phyloP scores from a whole-genome alignment of 2,329 filamentous ascomycete species.

The Colletotrichum magnum region DNA sequence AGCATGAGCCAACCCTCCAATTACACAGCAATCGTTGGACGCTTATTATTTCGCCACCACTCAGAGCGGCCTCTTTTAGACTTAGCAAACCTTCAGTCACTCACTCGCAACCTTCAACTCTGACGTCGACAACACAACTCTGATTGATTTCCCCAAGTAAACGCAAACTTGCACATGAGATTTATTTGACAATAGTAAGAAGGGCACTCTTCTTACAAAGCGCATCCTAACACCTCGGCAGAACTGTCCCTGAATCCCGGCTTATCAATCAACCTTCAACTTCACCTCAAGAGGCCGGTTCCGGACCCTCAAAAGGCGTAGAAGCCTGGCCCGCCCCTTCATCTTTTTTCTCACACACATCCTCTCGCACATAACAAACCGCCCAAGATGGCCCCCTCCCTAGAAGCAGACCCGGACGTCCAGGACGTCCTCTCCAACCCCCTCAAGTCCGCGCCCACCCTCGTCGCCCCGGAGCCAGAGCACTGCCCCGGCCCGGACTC shows the following conservation, averaged over 20 bases:
- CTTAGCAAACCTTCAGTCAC: not conserved
- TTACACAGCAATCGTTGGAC: not conserved
- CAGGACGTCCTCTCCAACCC: slow-evolving; percentile 83
- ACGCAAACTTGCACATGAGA: not conserved
- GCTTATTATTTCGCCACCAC: slow-evolving; percentile 30
- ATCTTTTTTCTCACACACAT: not conserved
- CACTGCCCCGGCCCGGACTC: slow-evolving; percentile 95
- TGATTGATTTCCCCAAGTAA: not conserved
- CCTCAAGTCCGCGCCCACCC: slow-evolving; percentile 82
- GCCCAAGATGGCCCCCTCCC: slow-evolving; percentile 79
- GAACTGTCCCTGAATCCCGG: slow-evolving; percentile 5
- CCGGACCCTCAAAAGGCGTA: slow-evolving; percentile 11
- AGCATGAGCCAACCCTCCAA: not conserved
- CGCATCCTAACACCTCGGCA: not conserved
- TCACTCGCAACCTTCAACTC: not conserved
- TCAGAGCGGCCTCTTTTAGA: slow-evolving; percentile 26
- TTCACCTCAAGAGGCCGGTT: slow-evolving; percentile 25
- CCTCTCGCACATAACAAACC: not conserved
- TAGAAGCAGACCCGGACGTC: slow-evolving; percentile 81
- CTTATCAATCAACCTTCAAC: slow-evolving; percentile 39
- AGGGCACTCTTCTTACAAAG: not conserved
- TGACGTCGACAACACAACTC: not conserved
- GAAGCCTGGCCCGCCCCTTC: no score
- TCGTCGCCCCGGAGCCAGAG: slow-evolving; percentile 95
- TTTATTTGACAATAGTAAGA: not conserved